A percentile compares a stretch with the other conserved stretches of the same genome.
Conservation (phyloP, 208 protist species). For the Crithidia fasciculata region DNA sequence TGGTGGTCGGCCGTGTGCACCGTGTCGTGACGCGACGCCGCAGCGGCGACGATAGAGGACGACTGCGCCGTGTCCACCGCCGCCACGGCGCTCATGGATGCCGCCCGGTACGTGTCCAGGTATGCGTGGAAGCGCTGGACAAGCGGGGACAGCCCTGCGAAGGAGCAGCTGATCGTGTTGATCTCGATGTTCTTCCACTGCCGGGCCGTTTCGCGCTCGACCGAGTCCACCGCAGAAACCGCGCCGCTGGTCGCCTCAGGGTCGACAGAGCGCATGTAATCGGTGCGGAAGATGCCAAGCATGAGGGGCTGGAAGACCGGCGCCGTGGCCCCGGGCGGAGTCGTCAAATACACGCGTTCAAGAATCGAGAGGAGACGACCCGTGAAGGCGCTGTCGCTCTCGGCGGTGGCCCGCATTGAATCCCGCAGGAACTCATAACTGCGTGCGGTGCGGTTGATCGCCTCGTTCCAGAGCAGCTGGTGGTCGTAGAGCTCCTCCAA, state of each 20-base stretch:
- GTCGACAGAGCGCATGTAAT: constrained; percentile 91
- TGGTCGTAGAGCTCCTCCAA: constrained; percentile 46
- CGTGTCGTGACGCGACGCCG: not conserved
- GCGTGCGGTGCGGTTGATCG: constrained; percentile 78
- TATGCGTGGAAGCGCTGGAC: constrained; percentile 90
- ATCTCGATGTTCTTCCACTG: constrained; percentile 96
- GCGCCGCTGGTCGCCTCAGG: constrained; percentile 1
- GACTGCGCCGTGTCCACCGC: constrained; percentile 1
- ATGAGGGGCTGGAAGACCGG: constrained; percentile 78
- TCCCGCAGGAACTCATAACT: constrained; percentile 67
- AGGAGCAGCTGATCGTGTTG: constrained; percentile 96
- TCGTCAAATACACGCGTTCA: constrained; percentile 67
- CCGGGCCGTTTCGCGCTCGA: constrained; percentile 27
- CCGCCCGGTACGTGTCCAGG: constrained; percentile 39
- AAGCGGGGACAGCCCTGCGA: constrained; percentile 84
- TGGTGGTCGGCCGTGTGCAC: constrained; percentile 27
- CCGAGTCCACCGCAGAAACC: not conserved
- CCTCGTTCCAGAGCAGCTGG: constrained; percentile 84
- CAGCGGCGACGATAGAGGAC: not conserved
- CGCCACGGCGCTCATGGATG: constrained; percentile 13
- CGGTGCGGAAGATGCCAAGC: constrained; percentile 93
- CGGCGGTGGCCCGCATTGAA: constrained; percentile 63
- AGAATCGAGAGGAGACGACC: constrained; percentile 86
- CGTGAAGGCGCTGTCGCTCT: constrained; percentile 84
- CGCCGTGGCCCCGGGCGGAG: constrained; percentile 19